Evolutionary conservation across 2,329 filamentous ascomycete species (phyloP), one percentile per base, ranked within the genome.

Genomic region (Zasmidium cellare): DNA sequence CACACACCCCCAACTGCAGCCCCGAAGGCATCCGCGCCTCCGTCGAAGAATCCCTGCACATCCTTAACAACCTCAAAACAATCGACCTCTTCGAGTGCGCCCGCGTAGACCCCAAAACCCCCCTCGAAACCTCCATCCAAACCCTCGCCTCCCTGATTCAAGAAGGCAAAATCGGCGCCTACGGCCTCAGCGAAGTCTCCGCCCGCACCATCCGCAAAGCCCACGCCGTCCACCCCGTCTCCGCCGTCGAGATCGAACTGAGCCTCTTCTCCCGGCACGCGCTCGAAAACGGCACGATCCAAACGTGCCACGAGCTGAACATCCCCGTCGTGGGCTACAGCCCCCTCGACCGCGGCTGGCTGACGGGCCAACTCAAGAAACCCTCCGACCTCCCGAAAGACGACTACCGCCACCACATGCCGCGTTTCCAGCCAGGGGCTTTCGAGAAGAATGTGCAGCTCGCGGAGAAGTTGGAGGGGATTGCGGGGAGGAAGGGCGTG

Each of bases 201-300:
- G 80, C 78, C 7, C 68, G 71, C 7, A 83, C 82, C 0, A 77
- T 85, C 46, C n/a, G 18, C n/a, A 19, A 28, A 52, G 50, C 50
- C 9, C 74, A 78, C 51, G 77, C 78, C 49, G 77, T 85, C 41
- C 77, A 81, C 61, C 82, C 81, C 14, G 81, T 87, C 49, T 76
- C 77, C 1, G 79, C 80, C 1, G 83, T 86, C 9, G 84, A 87
- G 65, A 79, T 85, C 23, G 84, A 87, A 67, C 74, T 86, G 53
- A 46, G 35, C 18, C 22, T 53, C 6, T 53, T 19, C 75, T 18
- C 16, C 16, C 16, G 16, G 5, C 16, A 45, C 19, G 16, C 41
- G 7, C 41, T 45, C 16, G 16, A 45, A 7, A 45, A 45, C 41
- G 41, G 41, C 16, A n/a, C 19, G 7, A 7, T 45, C 6, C 16